Conservation (phyloP, 345 rosid species). For the Ceriops decandra region DNA sequence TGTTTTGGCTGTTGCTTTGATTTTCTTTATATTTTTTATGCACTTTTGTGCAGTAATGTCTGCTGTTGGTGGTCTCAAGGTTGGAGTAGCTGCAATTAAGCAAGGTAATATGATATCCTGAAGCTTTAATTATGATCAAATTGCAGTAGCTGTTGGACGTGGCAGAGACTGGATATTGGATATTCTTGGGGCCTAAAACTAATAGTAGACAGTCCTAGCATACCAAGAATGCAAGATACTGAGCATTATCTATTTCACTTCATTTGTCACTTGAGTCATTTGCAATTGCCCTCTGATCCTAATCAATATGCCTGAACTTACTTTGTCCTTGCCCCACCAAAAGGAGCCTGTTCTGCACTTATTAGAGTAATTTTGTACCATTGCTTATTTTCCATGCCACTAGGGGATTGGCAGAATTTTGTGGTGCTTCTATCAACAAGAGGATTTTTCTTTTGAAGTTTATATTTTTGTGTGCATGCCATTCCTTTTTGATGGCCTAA, state of each 20-base stretch:
- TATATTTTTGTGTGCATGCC: neutral
- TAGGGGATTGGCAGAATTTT: no score
- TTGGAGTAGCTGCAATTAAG: slow-evolving; percentile 65
- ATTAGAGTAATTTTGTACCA: no score
- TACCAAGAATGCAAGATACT: no score
- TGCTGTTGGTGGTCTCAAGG: slow-evolving; percentile 95
- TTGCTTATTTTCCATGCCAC: no score
- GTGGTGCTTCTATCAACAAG: no score
- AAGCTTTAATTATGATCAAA: neutral
- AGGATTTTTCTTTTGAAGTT: neutral
- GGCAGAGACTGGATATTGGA: no score
- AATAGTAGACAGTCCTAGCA: no score
- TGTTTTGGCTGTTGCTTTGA: slow-evolving; percentile 7
- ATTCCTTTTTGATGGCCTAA: neutral
- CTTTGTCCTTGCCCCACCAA: neutral
- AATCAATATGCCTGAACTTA: neutral
- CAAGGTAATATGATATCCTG: slow-evolving; percentile 46
- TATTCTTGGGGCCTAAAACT: no score
- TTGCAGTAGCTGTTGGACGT: no score
- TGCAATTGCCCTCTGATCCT: neutral
- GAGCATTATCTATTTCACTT: no score
- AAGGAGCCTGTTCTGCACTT: no score
- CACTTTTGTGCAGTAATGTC: slow-evolving; percentile 71
- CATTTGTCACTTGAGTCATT: no score
- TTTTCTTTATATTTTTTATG: slow-evolving; percentile 10